Evolutionary conservation across 108 stramenopile species (phyloP).

Genomic region (Skeletonema menzelii): DNA sequence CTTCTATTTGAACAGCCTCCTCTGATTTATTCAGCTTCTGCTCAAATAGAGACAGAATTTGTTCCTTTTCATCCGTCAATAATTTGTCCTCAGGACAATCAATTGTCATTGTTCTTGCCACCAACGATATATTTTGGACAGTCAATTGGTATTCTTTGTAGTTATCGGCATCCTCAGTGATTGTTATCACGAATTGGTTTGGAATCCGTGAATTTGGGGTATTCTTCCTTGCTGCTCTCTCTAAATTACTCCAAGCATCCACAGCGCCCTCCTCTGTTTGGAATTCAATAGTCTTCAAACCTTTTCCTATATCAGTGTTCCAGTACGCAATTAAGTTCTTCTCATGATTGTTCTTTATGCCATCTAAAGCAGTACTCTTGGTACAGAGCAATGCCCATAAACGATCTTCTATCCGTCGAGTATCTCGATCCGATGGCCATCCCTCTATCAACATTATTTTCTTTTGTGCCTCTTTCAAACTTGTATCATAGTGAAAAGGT

Average conservation of each 20-base stretch:
- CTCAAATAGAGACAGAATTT: not conserved
- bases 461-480: slow-evolving; percentile 1
- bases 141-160: slow-evolving; percentile 10
- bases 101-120: slow-evolving; percentile 5
- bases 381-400: slow-evolving; percentile 14
- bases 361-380: not conserved
- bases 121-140: slow-evolving; percentile 2
- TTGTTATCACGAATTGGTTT: slow-evolving; percentile 3
- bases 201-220: not conserved
- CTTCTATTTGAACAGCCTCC: not conserved
- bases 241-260: slow-evolving; percentile 24
- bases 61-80: not conserved
- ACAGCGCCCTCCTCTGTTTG: slow-evolving; percentile 13
- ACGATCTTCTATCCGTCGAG: slow-evolving; percentile 10
- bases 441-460: slow-evolving; percentile 29
- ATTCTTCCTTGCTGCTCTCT: not conserved
- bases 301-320: slow-evolving; percentile 8
- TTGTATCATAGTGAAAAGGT: slow-evolving; percentile 24
- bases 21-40: not conserved
- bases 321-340: slow-evolving; percentile 18
- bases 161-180: not conserved
- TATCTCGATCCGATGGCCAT: slow-evolving; percentile 15
- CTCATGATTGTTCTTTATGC: not conserved
- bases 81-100: not conserved
- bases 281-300: slow-evolving; percentile 33